Conservation (phyloP, 805 yeast genomes). For the Cyberlindnera maritima region DNA sequence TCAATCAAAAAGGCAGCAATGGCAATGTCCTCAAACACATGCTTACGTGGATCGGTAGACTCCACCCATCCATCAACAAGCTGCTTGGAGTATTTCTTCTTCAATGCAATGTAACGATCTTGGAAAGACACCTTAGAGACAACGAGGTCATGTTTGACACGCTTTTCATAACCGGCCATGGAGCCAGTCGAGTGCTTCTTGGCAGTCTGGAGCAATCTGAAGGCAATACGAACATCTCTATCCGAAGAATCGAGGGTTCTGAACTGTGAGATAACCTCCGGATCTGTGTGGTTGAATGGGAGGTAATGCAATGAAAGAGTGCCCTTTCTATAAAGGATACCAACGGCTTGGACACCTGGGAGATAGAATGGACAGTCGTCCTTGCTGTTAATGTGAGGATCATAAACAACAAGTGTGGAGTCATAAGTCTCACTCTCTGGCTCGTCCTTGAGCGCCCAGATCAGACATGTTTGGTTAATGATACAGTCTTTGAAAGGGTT, state of each 20-base stretch:
- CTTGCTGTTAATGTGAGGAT: slow-evolving; percentile 63
- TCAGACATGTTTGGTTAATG: slow-evolving; percentile 80
- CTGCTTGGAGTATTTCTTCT: slow-evolving; percentile 73
- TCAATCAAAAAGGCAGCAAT: slow-evolving; percentile 93
- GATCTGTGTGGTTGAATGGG: slow-evolving; percentile 46
- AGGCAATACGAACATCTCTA: slow-evolving; percentile 78
- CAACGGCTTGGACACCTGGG: slow-evolving; percentile 83
- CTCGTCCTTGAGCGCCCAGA: slow-evolving; percentile 34
- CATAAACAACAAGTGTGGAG: slow-evolving; percentile 61
- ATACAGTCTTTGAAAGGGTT: slow-evolving; percentile 83
- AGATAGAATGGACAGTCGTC: slow-evolving; percentile 81
- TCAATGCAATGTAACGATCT: slow-evolving; percentile 72
- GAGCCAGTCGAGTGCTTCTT: slow-evolving; percentile 82
- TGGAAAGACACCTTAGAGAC: slow-evolving; percentile 83
- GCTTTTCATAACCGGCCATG: slow-evolving; percentile 78
- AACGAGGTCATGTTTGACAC: slow-evolving; percentile 85
- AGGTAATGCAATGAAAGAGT: slow-evolving; percentile 70
- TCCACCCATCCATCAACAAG: slow-evolving; percentile 88
- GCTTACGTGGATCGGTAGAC: slow-evolving; percentile 91
- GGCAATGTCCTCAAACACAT: slow-evolving; percentile 93
- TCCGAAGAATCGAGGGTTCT: slow-evolving; percentile 42
- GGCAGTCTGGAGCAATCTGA: slow-evolving; percentile 74
- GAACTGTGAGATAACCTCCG: slow-evolving; percentile 27
- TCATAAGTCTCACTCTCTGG: slow-evolving; percentile 27
- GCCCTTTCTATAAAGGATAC: slow-evolving; percentile 47